Conservation (phyloP, 768 basidiomycete genomes). For the Kwoniella europaea region DNA sequence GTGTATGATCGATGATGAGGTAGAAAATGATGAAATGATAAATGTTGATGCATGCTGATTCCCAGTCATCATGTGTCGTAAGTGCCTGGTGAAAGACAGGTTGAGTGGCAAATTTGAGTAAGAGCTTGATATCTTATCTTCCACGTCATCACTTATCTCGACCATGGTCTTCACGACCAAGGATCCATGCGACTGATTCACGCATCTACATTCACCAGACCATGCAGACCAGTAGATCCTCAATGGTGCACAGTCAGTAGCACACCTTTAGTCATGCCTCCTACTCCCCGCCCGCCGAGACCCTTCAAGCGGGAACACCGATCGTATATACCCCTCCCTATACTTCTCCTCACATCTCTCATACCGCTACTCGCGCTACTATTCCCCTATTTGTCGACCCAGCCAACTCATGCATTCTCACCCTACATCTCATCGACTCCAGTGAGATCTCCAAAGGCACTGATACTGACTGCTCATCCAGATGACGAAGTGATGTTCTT, state of each 20-base stretch:
- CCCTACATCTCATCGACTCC: background rate
- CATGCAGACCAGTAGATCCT: no score
- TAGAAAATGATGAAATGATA: background rate
- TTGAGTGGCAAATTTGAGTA: conserved; percentile 13
- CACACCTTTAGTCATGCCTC: no score
- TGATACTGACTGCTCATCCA: conserved; percentile 86
- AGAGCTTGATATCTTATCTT: background rate
- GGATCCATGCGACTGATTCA: no score
- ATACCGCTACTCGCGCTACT: conserved; percentile 4
- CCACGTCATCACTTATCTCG: conserved; percentile 14
- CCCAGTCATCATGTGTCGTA: background rate
- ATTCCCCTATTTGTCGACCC: conserved; percentile 3
- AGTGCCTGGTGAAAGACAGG: conserved; percentile 3
- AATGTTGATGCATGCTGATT: no score
- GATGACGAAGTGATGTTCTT: conserved; percentile 97
- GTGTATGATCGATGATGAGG: background rate
- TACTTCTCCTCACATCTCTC: conserved; percentile 12
- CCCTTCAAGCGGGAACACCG: no score
- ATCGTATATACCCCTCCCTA: background rate
- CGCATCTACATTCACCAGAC: no score
- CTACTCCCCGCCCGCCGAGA: no score
- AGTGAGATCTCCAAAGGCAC: conserved; percentile 25
- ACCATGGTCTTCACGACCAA: background rate
- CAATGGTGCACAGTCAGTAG: no score
- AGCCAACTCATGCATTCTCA: background rate